These are phyloP conservation scores for Rhinocladiella similis DNA, from an alignment of 2,329 filamentous ascomycete genomes.

Conservation along the genomic window DNA sequence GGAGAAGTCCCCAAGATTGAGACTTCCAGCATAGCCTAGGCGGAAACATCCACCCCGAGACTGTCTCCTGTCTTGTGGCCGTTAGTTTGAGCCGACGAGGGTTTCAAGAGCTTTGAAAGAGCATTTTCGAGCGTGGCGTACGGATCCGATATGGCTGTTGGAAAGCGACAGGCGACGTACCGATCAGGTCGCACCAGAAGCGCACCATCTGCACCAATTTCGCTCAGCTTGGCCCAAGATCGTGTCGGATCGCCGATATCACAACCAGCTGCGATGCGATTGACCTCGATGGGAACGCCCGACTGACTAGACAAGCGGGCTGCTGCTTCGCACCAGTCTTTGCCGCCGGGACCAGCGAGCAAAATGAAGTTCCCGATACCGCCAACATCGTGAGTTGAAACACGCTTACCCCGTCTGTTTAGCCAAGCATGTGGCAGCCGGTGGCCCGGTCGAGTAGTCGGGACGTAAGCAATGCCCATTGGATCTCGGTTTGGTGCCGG, in stretches of 20 bases:
- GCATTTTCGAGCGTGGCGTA: neutral
- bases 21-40: no score
- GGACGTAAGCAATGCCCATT: neutral
- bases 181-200: neutral
- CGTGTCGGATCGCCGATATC: neutral
- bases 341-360: neutral
- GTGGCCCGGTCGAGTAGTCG: constrained; percentile 1
- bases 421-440: constrained; percentile 4
- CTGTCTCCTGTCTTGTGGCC: neutral
- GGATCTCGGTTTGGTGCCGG: neutral
- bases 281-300: neutral
- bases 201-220: neutral
- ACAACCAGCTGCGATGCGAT: neutral
- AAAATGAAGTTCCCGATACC: neutral
- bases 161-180: neutral
- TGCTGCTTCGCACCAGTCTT: neutral
- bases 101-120: neutral
- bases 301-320: neutral
- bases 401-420: neutral
- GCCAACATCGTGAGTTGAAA: neutral
- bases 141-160: neutral
- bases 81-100: neutral
- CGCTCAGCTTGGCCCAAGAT: neutral
- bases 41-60: no score
- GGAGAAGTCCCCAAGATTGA: no score